Conservation (phyloP, 208 protist genomes). For the Vickermania ingenoplastis region DNA sequence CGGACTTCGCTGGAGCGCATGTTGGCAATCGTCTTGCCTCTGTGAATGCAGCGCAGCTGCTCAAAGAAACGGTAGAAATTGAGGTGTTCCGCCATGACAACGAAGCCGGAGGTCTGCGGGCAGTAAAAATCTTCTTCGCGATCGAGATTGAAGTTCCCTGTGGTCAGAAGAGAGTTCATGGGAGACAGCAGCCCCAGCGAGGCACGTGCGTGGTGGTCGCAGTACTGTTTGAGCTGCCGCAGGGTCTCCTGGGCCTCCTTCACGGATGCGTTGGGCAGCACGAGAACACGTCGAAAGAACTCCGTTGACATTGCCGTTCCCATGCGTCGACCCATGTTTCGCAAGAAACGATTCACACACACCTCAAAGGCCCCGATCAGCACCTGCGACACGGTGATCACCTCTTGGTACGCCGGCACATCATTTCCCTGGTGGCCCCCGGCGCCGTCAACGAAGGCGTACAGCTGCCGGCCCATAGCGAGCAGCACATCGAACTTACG, state of each 20-base stretch:
- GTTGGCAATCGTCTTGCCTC: conserved; percentile 97
- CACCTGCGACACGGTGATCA: conserved; percentile 94
- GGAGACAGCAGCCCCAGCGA: conserved; percentile 39
- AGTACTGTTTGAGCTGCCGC: conserved; percentile 49
- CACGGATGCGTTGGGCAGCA: conserved; percentile 9
- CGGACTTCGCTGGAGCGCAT: conserved; percentile 98
- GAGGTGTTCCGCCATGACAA: conserved; percentile 97
- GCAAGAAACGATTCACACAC: conserved; percentile 66
- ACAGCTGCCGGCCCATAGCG: conserved; percentile 94
- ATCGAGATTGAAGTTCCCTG: conserved; percentile 80
- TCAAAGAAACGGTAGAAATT: conserved; percentile 99
- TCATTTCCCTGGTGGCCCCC: conserved; percentile 93
- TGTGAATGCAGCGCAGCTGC: conserved; percentile 98
- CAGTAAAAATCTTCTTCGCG: conserved; percentile 82
- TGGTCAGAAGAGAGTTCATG: conserved; percentile 61
- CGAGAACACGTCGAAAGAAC: conserved; percentile 35
- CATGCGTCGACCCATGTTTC: conserved; percentile 43
- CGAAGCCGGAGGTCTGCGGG: conserved; percentile 91
- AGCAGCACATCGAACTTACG: conserved; percentile 96
- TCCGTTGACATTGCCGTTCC: conserved; percentile 14
- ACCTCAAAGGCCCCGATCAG: conserved; percentile 87
- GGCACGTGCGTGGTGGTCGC: conserved; percentile 27
- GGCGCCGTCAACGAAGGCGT: conserved; percentile 83
- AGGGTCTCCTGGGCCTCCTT: conserved; percentile 24
- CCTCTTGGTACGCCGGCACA: conserved; percentile 92